Evolutionary conservation across 495 filamentous ascomycete genomes (phyloP), one percentile per base, ranked within the genome.

Genomic region (Talaromyces liani): DNA sequence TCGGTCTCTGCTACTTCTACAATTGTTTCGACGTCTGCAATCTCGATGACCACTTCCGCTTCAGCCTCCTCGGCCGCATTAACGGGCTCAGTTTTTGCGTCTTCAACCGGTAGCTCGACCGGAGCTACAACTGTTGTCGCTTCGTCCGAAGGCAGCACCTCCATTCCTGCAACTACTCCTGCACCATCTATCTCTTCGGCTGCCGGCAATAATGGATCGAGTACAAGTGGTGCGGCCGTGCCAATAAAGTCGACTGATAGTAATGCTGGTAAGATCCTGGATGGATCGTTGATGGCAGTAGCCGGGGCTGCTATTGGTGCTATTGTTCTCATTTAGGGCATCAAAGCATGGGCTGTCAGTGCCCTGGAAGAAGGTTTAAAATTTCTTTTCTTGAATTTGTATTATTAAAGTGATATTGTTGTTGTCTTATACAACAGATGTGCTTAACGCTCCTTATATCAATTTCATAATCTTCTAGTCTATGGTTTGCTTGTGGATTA

Each of bases 261-360:
- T 27, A 67, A 64, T 60, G 65, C 65, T 27, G 68, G 60, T 49
- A 39, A 24, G 14, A 41, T 57, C 1, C 62, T 67, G 14, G 56
- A 29, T 29, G 67, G 67, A 3, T 62, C 68, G 9, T 39, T 65
- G 33, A 51, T 71, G 60, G 67, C 62, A 16, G 45, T 67, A 33
- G 65, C 65, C 12, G 78, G 71, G 29, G 75, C 66, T 61, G 78
- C 74, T 63, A 76, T 79, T 27, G 69, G 65, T 14, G 65, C 56
- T 31, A 58, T 71, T 33, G 53, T 62, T 29, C 22, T 70, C 27
- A 20, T 68, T n/a, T 70, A 66, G 56, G 9, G 49, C 4, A 29
- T 49, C 4, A 16, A 20, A 20, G 1, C 8, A 20, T 12, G 45
- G 2, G 18, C 18, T 20, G 4, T 49, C 45, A 20, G 18, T 49